Conservation (phyloP, 257 asterid species). For the Capsicum baccatum region DNA sequence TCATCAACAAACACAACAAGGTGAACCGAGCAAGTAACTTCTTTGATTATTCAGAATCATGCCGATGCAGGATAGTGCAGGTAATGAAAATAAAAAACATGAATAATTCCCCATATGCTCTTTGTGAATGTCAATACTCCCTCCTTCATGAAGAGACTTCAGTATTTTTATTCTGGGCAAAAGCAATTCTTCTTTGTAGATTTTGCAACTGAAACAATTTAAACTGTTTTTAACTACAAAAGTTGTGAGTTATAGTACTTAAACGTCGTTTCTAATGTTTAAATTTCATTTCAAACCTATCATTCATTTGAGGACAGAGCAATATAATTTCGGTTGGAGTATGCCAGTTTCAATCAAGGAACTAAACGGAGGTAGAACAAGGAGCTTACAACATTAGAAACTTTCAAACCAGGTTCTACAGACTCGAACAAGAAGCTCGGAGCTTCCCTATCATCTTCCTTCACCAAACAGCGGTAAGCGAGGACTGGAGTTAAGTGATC, state of each 20-base stretch:
- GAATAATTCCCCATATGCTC: background rate
- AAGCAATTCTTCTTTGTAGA: no score
- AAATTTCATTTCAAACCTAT: background rate
- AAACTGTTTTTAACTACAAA: constrained; percentile 1
- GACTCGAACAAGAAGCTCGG: no score
- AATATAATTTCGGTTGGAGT: background rate
- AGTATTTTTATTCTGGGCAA: no score
- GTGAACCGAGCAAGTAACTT: constrained; percentile 14
- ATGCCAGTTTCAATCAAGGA: constrained; percentile 20
- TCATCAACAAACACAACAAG: constrained; percentile 33
- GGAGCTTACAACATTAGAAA: no score
- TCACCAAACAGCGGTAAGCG: no score
- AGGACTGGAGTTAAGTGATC: no score
- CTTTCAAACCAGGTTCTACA: no score
- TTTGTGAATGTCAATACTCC: background rate
- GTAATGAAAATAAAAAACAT: constrained; percentile 24
- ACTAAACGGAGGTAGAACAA: constrained; percentile 1
- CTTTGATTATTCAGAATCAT: background rate
- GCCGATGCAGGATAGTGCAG: background rate
- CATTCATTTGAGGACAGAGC: background rate
- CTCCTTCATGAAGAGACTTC: background rate
- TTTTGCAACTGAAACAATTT: constrained; percentile 16
- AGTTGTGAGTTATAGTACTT: background rate
- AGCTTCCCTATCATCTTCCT: no score
- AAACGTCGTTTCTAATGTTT: background rate